Evolutionary conservation across 805 yeast genomes (phyloP).

Genomic region (Candida jianshihensis): DNA sequence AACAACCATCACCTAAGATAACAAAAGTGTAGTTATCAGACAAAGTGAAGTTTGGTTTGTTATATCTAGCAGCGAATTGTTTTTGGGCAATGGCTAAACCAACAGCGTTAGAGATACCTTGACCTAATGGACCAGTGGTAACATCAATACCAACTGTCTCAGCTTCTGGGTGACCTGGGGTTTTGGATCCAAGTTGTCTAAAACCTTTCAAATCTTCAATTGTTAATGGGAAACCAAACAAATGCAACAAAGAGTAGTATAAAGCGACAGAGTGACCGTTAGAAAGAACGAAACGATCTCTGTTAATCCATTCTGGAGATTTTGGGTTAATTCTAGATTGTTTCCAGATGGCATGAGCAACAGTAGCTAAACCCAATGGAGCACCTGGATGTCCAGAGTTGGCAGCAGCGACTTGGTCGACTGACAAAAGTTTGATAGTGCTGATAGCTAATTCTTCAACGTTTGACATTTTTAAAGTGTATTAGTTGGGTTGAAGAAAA

Average conservation of each 20-base stretch:
- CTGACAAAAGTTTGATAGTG: conserved; percentile 85
- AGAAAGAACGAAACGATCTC: conserved; percentile 91
- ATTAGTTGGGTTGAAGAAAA: not conserved
- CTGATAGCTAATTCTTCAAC: conserved; percentile 71
- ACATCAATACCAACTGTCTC: conserved; percentile 92
- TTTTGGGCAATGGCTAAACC: conserved; percentile 95
- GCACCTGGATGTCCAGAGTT: conserved; percentile 99
- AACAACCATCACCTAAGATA: conserved; percentile 95
- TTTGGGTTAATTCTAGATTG: conserved; percentile 82
- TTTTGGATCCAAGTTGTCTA: conserved; percentile 83
- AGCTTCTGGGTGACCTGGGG: conserved; percentile 97
- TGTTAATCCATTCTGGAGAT: conserved; percentile 87
- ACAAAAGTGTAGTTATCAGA: conserved; percentile 72
- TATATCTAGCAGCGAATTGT: conserved; percentile 86
- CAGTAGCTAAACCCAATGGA: conserved; percentile 95
- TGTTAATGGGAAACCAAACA: conserved; percentile 75
- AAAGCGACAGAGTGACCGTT: conserved; percentile 97
- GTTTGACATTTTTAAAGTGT: conserved; percentile 9
- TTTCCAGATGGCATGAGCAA: conserved; percentile 82
- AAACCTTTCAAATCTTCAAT: conserved; percentile 84
- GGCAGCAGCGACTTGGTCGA: conserved; percentile 81
- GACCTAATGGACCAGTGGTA: conserved; percentile 98
- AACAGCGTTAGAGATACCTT: conserved; percentile 93
- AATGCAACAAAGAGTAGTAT: conserved; percentile 75
- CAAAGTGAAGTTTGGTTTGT: conserved; percentile 73